phyloP scores from a whole-genome alignment of 805 yeast genomes.

The Sugiyamaella valdiviana region DNA sequence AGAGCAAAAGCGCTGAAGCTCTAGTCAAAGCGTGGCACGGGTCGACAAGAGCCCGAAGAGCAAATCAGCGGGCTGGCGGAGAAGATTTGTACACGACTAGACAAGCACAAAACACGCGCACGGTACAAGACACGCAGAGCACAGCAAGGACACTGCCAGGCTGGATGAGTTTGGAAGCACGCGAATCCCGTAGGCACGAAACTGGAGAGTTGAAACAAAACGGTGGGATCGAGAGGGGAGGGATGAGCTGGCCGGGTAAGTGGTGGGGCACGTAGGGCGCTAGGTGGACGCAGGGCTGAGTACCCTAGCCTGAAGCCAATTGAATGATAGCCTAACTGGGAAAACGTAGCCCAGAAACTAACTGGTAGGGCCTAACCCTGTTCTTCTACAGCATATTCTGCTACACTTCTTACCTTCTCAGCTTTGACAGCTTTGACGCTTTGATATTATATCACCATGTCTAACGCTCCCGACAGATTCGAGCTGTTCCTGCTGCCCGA shows the following conservation, averaged over 20 bases:
- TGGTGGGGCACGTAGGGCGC: neutral
- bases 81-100: no score
- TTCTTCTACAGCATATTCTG: no score
- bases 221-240: neutral
- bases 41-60: no score
- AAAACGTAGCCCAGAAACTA: no score
- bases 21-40: no score
- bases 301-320: no score
- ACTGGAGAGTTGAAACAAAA: neutral
- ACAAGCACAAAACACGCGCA: neutral
- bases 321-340: no score
- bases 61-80: no score
- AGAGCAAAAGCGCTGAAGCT: no score
- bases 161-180: neutral
- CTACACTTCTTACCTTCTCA: neutral
- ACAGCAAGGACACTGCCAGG: neutral
- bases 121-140: neutral
- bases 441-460: no score
- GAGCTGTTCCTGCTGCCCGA: constrained; percentile 96
- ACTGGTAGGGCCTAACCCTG: no score
- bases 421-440: no score
- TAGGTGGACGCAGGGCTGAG: neutral
- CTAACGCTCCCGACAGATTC: constrained; percentile 99
- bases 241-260: neutral
- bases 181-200: neutral